A percentile compares a stretch with the other conserved stretches of the same genome.
Evolutionary conservation across 495 filamentous ascomycete species (phyloP).

Genomic region (Aspergillus ellipticus): DNA sequence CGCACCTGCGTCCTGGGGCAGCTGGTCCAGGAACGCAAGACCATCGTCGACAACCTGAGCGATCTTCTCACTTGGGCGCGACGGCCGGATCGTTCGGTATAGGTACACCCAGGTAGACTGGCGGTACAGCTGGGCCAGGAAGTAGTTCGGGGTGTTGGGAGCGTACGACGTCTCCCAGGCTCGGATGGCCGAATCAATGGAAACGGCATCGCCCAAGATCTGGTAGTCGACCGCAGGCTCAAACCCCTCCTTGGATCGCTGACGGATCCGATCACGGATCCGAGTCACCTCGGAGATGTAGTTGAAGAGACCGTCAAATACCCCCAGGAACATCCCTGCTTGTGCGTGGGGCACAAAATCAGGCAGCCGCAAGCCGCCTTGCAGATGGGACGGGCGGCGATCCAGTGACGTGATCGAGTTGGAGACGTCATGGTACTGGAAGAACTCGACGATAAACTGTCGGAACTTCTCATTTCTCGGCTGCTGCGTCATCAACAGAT

Average conservation of each 20-base stretch:
- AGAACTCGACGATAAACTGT: slow-evolving; percentile 87
- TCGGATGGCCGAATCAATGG: slow-evolving; percentile 73
- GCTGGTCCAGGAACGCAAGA: slow-evolving; percentile 56
- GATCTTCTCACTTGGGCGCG: slow-evolving; percentile 63
- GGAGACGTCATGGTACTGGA: slow-evolving; percentile 83
- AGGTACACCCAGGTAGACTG: slow-evolving; percentile 92
- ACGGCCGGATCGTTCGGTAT: slow-evolving; percentile 78
- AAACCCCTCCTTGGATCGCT: slow-evolving; percentile 56
- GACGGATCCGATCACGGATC: slow-evolving; percentile 72
- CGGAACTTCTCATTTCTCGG: slow-evolving; percentile 62
- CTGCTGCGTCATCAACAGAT: slow-evolving; percentile 59
- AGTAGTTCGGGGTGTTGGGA: slow-evolving; percentile 65
- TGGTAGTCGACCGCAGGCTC: slow-evolving; percentile 73
- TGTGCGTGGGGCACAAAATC: slow-evolving; percentile 70
- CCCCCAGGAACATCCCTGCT: slow-evolving; percentile 72
- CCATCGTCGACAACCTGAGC: slow-evolving; percentile 75
- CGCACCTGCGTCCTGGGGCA: slow-evolving; percentile 59
- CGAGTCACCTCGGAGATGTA: slow-evolving; percentile 77
- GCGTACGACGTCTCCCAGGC: slow-evolving; percentile 72
- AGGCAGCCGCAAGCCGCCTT: slow-evolving; percentile 62
- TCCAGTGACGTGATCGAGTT: slow-evolving; percentile 73
- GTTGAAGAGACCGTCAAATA: slow-evolving; percentile 80
- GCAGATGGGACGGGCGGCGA: slow-evolving; percentile 49
- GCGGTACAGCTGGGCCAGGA: slow-evolving; percentile 77
- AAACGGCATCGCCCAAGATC: slow-evolving; percentile 67